Base-by-base conservation (phyloP, 2,329 filamentous ascomycete species). In the Acrocalymma vagum region DNA sequence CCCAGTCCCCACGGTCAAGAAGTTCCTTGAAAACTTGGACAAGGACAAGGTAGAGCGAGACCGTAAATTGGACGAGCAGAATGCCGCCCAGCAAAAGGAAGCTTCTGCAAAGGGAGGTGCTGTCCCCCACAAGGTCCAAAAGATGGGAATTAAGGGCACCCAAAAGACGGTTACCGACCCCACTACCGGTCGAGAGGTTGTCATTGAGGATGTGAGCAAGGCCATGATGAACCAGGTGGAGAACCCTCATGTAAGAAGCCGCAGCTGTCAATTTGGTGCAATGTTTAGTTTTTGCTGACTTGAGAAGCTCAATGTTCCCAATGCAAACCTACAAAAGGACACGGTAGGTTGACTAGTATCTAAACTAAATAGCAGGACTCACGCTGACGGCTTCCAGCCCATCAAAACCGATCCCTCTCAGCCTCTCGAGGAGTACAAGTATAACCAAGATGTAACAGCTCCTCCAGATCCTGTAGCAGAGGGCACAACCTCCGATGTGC, bases 401-500 rank as follows among this genome's bases (percentile, higher is more conserved):
- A 78, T 90, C 23, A 83, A 87, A 61, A 90, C 89, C 1, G 82
- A 88, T 1, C 70, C 86, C 0, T 77, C 78, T 1, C 89, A 95
- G 65, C 84, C 85, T 0, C 83, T 86, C 18, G 80, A 86, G 45
- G 88, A 95, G 51, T 96, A 97, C 70, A 88, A 87, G 51, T 65
- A 87, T 42, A 88, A 85, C 8, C 93, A 96, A 71, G 93, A 97
- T 70, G 78, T 95, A 42, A 95, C 90, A 0, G 89, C 93, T 1
- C 93, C 93, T 2, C 93, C 93, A 1, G 92, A 95, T 53, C 93
- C 93, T 0, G 78, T 96, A 14, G 85, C 86, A 11, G 80, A 86
- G 42, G 90, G 90, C 16, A 84, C 86, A 22, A 97, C 93, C 0
- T 92, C 90, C 17, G 94, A 97, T 70, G 91, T 97, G 1, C 94